phyloP scores from a whole-genome alignment of 179 eudicot species.

The Drosera spatulata region DNA sequence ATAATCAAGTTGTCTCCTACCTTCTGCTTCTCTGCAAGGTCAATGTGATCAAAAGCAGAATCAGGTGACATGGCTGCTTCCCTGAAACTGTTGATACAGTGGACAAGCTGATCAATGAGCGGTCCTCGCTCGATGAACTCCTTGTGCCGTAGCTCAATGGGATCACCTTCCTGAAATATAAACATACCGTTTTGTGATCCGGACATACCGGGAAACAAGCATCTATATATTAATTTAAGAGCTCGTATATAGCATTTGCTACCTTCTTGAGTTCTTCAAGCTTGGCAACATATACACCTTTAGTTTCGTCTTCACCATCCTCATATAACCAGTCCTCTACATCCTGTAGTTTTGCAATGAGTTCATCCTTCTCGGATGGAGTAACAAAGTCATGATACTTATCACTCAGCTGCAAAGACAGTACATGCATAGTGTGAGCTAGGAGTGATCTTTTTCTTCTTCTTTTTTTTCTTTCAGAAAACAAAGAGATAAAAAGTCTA shows the following conservation, averaged over 20 bases:
- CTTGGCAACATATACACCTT: constrained; percentile 84
- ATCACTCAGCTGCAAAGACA: constrained; percentile 55
- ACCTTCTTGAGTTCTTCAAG: constrained; percentile 95
- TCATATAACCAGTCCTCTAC: constrained; percentile 94
- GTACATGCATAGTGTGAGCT: background rate
- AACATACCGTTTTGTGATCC: too few relatives aligned
- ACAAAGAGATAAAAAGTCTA: too few relatives aligned
- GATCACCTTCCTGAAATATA: constrained; percentile 64
- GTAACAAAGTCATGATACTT: constrained; percentile 67
- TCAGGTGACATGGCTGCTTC: constrained; percentile 67
- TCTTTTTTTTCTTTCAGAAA: too few relatives aligned
- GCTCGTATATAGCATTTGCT: background rate
- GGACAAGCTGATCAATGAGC: constrained; percentile 36
- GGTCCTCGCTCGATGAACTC: constrained; percentile 60
- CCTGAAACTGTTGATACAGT: constrained; percentile 53
- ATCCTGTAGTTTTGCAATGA: constrained; percentile 62
- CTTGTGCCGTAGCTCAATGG: constrained; percentile 79
- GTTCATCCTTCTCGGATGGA: constrained; percentile 61
- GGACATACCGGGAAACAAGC: too few relatives aligned
- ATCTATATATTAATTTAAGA: too few relatives aligned
- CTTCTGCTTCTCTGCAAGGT: constrained; percentile 66
- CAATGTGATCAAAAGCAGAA: constrained; percentile 84
- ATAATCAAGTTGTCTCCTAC: constrained; percentile 12
- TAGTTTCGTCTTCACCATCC: constrained; percentile 94
- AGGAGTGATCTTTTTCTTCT: too few relatives aligned